Conservation (phyloP, 768 basidiomycete genomes). For the Trametes sanguinea region DNA sequence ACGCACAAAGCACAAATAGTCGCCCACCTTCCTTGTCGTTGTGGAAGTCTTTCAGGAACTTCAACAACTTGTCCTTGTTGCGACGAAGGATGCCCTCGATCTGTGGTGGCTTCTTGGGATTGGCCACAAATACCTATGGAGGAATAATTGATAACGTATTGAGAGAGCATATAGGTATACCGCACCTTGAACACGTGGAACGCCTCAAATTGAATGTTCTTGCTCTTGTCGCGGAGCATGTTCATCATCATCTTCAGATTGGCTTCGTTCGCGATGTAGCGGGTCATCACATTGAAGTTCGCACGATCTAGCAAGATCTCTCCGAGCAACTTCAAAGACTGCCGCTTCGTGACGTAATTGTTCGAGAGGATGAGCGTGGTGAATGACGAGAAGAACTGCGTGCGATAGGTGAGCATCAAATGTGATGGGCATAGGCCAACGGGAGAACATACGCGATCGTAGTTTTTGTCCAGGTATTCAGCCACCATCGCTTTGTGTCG, state of each 20-base stretch:
- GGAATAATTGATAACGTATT: not conserved
- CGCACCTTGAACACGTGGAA: conserved; percentile 99
- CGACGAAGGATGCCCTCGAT: conserved; percentile 88
- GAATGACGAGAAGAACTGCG: conserved; percentile 93
- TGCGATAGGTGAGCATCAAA: not conserved
- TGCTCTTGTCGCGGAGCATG: conserved; percentile 94
- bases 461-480: conserved; percentile 94
- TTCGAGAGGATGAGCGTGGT: conserved; percentile 88
- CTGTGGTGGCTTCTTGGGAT: conserved; percentile 97
- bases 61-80: conserved; percentile 92
- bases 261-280: conserved; percentile 91
- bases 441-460: conserved; percentile 75
- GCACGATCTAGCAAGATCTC: conserved; percentile 97
- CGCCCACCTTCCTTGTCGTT: conserved; percentile 92
- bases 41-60: conserved; percentile 91
- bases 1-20: not conserved
- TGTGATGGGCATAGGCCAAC: not conserved
- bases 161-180: not conserved
- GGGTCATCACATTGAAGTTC: conserved; percentile 98
- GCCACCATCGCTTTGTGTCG: conserved; percentile 99
- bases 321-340: conserved; percentile 95
- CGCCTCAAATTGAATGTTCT: conserved; percentile 99
- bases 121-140: conserved; percentile 93
- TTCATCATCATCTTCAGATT: conserved; percentile 99
- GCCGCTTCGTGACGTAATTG: conserved; percentile 99